Evolutionary conservation across 495 filamentous ascomycete species (phyloP), one percentile per base, ranked within the genome.

Genomic region (Penicillium mononematosum): DNA sequence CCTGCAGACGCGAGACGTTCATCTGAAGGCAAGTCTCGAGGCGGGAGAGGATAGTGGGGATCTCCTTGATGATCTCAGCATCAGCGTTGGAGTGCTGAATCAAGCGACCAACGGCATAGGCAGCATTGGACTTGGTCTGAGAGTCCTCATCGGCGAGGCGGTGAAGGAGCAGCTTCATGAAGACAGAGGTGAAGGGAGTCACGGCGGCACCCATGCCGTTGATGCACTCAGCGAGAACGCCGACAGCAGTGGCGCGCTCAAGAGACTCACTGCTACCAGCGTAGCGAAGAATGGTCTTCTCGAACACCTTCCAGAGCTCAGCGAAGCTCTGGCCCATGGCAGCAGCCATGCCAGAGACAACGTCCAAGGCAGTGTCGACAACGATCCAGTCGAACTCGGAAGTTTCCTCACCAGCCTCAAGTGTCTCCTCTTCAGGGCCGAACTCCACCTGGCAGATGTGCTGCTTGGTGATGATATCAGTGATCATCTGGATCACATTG

Each of bases 371-470:
- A 17, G 90, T 96, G 73, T 98, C 94, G 48, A 98, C 88, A 44
- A 95, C 85, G 25, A 96, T 83, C 94, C 94, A 98, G 75, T 98
- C 94, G 67, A 93, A 97, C 78, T 98, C 94, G 17, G 94, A 93
- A 17, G 86, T 88, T 66, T 94, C 91, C 34, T 92, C 87, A 27
- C 85, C 76, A 25, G 84, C 79, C 50, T 83, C 83, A 38, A 84
- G 74, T 34, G 85, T 78, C 60, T 91, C 88, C 41, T 86, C 85
- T 46, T 91, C 91, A 50, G 88, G 86, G 19, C 83, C 89, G 39
- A 92, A 83, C 69, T 97, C 94, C 61, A 92, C 78, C 74, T 98
- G 94, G 77, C 91, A 97, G 55, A 89, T 85, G 78, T 98, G 94
- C 59, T 87, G 82, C 71, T 92, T 92, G 57, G 85, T 91, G 68